Base-by-base conservation (phyloP, 140 eudicot species). In the Flaveria floridana region DNA sequence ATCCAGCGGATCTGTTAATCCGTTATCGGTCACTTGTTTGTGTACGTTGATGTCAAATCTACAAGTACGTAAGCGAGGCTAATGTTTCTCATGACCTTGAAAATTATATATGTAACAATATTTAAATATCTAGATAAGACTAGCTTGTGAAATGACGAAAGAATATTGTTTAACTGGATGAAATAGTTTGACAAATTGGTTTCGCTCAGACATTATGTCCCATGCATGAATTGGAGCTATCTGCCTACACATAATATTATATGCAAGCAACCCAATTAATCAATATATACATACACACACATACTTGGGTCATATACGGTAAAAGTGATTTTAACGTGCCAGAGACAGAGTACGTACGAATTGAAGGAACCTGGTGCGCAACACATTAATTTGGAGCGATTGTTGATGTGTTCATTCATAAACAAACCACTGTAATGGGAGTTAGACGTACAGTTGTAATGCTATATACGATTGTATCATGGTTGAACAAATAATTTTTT, bases 101-200 rank as follows among this genome's bases (percentile, higher is more conserved):
- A 18, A 53, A 26, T 56, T 62, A 72, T 52, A 55, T 41, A 66
- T 52, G 63, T 41, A 66, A 79, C 20, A 65, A 23, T 26, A 50
- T 63, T 37, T 10, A 16, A 79, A 79, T 46, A 51, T 64, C n/a
- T 23, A 0, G 71, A 34, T 34, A 2, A 78, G 66, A 76, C 47
- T 26, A 26, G 30, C 30, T 19, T 12, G 41, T 42, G 28, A 3
- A 14, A 50, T 76, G 15, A 18, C n/a, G 19, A 14, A 74, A 72
- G 44, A 77, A 59, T 51, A 42, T 19, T 57, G 56, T 67, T 57
- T 23, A 23, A 23, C 1, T 26, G 59, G 59, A 74, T 58, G 51
- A 74, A 48, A 37, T 59, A 47, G 75, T 59, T 80, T 80, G 84
- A 80, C 80, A 56, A 80, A 28, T 46, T 74, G 80, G 84, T 75